These are phyloP conservation scores for Gautieria morchelliformis DNA, from an alignment of 768 basidiomycete genomes.

Conservation along the genomic window DNA sequence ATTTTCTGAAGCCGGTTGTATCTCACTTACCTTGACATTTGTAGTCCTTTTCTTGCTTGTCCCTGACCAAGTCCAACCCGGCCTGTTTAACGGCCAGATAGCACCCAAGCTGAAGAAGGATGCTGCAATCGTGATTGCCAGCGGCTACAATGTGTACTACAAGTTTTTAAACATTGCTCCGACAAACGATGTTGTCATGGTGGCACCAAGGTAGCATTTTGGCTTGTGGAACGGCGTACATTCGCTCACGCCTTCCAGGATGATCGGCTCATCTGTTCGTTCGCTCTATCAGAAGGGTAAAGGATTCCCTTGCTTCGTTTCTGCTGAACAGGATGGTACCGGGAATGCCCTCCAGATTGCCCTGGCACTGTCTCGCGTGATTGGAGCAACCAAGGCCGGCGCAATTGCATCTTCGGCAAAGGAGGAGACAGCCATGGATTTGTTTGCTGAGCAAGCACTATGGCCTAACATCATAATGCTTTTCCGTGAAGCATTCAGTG, in stretches of 20 bases:
- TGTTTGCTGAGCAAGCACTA: slow-evolving; percentile 38
- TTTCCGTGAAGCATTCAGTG: slow-evolving; percentile 53
- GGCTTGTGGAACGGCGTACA: not conserved
- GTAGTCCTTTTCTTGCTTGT: slow-evolving; percentile 54
- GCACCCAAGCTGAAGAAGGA: slow-evolving; percentile 39
- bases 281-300: slow-evolving; percentile 49
- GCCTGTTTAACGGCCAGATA: slow-evolving; percentile 48
- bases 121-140: slow-evolving; percentile 47
- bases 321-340: slow-evolving; percentile 53
- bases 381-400: slow-evolving; percentile 54
- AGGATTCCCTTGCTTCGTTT: slow-evolving; percentile 58
- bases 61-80: slow-evolving; percentile 56
- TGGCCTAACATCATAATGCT: slow-evolving; percentile 62
- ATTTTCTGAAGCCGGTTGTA: not conserved
- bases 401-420: slow-evolving; percentile 53
- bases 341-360: slow-evolving; percentile 36
- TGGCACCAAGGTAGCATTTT: slow-evolving; percentile 42
- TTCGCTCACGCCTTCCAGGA: slow-evolving; percentile 25
- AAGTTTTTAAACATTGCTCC: slow-evolving; percentile 45
- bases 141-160: slow-evolving; percentile 58
- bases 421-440: slow-evolving; percentile 58
- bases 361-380: slow-evolving; percentile 44
- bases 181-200: slow-evolving; percentile 54
- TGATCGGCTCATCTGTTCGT: slow-evolving; percentile 60
- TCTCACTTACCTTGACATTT: not conserved